Base-by-base conservation (phyloP, 805 yeast species). In the Saccharomyces paradoxus region DNA sequence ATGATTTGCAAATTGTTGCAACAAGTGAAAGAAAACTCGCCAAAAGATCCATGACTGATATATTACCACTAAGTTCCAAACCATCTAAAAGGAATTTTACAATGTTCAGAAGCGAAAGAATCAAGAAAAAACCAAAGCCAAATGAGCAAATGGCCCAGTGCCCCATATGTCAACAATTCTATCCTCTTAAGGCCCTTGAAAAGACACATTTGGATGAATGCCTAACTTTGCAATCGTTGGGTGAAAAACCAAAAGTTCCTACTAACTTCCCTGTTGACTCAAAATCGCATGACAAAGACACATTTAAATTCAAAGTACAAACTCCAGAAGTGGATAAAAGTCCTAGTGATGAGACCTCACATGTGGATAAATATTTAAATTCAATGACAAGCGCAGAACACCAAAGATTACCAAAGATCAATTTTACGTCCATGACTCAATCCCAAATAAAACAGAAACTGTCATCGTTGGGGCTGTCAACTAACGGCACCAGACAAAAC, bases 131-230 rank as follows among this genome's bases (percentile, higher is more conserved):
- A 30, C 51, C 29, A 13, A 54, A 52, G 28, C 47, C 46, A 27
- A 54, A 49, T 28, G 59, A 57, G 22, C 58, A 56, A 49, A 51
- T 58, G 52, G 87, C 80, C 0, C 77, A 72, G 50, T 87, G 96
- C 64, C 96, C 96, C 0, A 75, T 87, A 2, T 87, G 96, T 65
- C 65, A 70, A 8, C 71, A 77, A 46, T 67, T 67, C 28, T 80
- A 83, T 81, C 77, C 85, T 1, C 73, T 82, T 0, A 75, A 71
- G 24, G 77, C 75, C 32, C 70, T 87, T 8, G 87, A 87, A 64
- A 64, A 78, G 2, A 64, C 73, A 0, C 94, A 87, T 64, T 73
- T 87, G 10, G 89, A 83, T 63, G 73, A 73, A 51, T 87, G 95
- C 62, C 66, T 86, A 32, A 61, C 62, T 3, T 53, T 63, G 26